Percentiles rank a stretch among this genome's conserved stretches.
These are phyloP conservation scores for Gnomoniopsis smithogilvyi DNA, from an alignment of 2,329 filamentous ascomycete genomes.

Conservation along the genomic window DNA sequence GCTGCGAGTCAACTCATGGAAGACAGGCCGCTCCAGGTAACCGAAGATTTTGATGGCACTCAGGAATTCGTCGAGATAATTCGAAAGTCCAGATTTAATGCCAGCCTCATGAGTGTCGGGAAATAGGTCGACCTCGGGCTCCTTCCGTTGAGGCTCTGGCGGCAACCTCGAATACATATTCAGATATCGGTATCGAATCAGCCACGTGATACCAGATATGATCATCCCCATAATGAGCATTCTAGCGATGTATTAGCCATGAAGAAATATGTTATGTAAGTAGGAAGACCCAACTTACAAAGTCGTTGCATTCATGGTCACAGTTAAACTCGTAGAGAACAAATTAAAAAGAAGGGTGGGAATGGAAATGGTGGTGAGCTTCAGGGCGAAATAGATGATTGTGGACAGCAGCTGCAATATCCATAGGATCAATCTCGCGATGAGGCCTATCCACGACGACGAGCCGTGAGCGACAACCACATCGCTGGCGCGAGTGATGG, in stretches of 20 bases:
- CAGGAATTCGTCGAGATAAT: slow-evolving; percentile 95
- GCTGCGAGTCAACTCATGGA: slow-evolving; percentile 93
- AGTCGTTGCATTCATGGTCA: slow-evolving; percentile 98
- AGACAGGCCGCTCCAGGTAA: slow-evolving; percentile 92
- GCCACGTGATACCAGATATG: slow-evolving; percentile 86
- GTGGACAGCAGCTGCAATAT: slow-evolving; percentile 54
- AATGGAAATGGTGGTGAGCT: slow-evolving; percentile 81
- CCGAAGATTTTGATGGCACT: slow-evolving; percentile 99
- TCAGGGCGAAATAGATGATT: slow-evolving; percentile 74
- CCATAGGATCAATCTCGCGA: slow-evolving; percentile 53
- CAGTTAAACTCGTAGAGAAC: slow-evolving; percentile 88
- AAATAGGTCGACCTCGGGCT: slow-evolving; percentile 92
- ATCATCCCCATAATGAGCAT: slow-evolving; percentile 75
- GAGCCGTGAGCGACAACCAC: slow-evolving; percentile 36
- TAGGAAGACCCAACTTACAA: slow-evolving; percentile 53
- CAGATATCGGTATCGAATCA: slow-evolving; percentile 90
- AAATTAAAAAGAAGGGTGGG: slow-evolving; percentile 87
- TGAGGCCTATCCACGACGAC: slow-evolving; percentile 55
- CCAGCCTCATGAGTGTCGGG: slow-evolving; percentile 89
- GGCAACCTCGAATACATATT: slow-evolving; percentile 96
- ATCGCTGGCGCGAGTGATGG: slow-evolving; percentile 35
- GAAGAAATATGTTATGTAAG: slow-evolving; percentile 3
- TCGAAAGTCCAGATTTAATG: slow-evolving; percentile 86
- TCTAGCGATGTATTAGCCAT: slow-evolving; percentile 35
- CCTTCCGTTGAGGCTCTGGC: slow-evolving; percentile 91